These are phyloP conservation scores for Botryobasidium botryosum DNA, from an alignment of 768 basidiomycete species.

Conservation along the genomic window DNA sequence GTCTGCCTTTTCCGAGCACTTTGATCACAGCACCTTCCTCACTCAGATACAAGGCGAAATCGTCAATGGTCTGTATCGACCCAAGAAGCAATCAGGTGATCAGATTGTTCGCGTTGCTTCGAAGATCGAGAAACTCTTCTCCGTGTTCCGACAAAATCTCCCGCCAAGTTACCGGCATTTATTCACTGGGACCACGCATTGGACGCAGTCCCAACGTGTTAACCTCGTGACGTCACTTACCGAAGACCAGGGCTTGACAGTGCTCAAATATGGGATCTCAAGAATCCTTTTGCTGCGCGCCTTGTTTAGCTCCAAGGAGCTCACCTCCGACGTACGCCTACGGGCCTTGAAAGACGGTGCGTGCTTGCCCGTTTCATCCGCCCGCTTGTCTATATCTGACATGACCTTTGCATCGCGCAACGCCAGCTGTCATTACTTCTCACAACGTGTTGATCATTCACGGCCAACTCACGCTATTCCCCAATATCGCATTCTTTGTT, in stretches of 20 bases:
- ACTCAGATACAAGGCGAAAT: slow-evolving; percentile 80
- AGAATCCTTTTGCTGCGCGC: slow-evolving; percentile 64
- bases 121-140: slow-evolving; percentile 51
- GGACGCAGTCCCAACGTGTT: slow-evolving; percentile 46
- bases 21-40: slow-evolving; percentile 54
- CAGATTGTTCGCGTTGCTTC: slow-evolving; percentile 59
- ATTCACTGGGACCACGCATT: slow-evolving; percentile 63
- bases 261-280: slow-evolving; percentile 69
- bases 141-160: slow-evolving; percentile 26
- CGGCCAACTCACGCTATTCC: slow-evolving; percentile 66
- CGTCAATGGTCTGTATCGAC: slow-evolving; percentile 69
- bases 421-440: slow-evolving; percentile 60
- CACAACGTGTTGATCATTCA: slow-evolving; percentile 80
- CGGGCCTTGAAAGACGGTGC: slow-evolving; percentile 65
- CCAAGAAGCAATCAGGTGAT: slow-evolving; percentile 51
- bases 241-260: slow-evolving; percentile 65
- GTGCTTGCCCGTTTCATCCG: slow-evolving; percentile 11
- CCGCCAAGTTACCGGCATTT: slow-evolving; percentile 58
- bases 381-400: slow-evolving; percentile 19
- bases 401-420: no score
- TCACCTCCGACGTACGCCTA: slow-evolving; percentile 45
- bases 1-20: slow-evolving; percentile 65
- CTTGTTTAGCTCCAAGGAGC: slow-evolving; percentile 58
- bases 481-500: slow-evolving; percentile 75
- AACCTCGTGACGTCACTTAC: slow-evolving; percentile 49